Conservation (phyloP, 805 yeast genomes). For the Phaffomyces thermotolerans region DNA sequence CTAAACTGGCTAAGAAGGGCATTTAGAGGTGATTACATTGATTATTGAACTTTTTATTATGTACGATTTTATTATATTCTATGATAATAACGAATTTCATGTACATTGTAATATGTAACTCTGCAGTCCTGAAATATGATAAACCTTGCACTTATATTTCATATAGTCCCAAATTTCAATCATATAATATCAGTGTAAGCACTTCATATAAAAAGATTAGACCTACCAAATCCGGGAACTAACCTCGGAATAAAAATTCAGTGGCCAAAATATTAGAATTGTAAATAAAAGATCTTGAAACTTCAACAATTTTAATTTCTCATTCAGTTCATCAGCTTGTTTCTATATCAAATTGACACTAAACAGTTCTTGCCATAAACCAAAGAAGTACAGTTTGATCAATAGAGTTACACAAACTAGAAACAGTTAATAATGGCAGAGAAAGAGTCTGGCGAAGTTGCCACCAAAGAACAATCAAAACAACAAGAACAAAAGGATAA, state of each 20-base stretch:
- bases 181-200: no score
- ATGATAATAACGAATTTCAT: no score
- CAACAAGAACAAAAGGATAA: slow-evolving; percentile 10
- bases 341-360: no score
- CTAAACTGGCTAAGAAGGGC: slow-evolving; percentile 60
- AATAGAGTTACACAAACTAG: background rate
- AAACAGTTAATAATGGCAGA: slow-evolving; percentile 6
- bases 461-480: slow-evolving; percentile 19
- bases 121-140: no score
- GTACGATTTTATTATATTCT: no score
- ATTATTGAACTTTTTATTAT: background rate
- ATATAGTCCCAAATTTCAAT: no score
- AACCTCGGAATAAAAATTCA: slow-evolving; percentile 1
- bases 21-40: slow-evolving; percentile 37
- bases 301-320: background rate
- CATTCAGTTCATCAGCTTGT: background rate
- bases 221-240: no score
- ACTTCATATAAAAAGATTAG: no score
- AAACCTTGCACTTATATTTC: no score
- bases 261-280: slow-evolving; percentile 3
- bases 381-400: background rate
- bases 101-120: no score
- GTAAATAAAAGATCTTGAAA: background rate
- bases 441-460: slow-evolving; percentile 19
- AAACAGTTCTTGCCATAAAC: no score